Conservation (phyloP, 148 eudicot species). For the Vaccinium corymbosum region DNA sequence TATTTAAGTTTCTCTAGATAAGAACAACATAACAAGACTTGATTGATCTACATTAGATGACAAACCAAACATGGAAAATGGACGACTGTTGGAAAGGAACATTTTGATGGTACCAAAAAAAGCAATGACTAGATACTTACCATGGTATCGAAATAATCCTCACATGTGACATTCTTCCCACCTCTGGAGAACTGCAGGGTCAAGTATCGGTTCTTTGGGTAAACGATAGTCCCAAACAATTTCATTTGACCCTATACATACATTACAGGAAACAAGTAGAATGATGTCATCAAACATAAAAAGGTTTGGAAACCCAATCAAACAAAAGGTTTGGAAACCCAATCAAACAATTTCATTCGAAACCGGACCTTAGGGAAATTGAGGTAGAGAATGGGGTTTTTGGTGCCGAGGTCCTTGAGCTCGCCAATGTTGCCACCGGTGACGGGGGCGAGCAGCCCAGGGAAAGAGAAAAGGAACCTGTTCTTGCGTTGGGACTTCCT, state of each 20-base stretch:
- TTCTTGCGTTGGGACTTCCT: constrained; percentile 78
- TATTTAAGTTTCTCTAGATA: not conserved
- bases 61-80: not conserved
- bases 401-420: constrained; percentile 70
- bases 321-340: not conserved
- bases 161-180: constrained; percentile 88
- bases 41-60: not conserved
- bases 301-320: not conserved
- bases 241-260: constrained; percentile 72
- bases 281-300: not conserved
- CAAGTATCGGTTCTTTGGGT: constrained; percentile 78
- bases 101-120: not conserved
- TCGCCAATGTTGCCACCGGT: constrained; percentile 86
- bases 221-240: constrained; percentile 84
- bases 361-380: constrained; percentile 63
- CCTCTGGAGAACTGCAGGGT: constrained; percentile 89
- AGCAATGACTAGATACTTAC: constrained; percentile 29
- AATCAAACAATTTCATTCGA: not conserved
- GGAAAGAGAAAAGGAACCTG: constrained; percentile 72
- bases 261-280: not conserved
- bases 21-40: not conserved
- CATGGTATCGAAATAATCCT: constrained; percentile 84
- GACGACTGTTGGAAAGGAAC: not conserved
- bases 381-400: constrained; percentile 80
- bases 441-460: constrained; percentile 68